Percentiles rank a stretch among this genome's conserved stretches.
Evolutionary conservation across 768 basidiomycete genomes (phyloP).

Genomic region (Exsudoporus frostii): DNA sequence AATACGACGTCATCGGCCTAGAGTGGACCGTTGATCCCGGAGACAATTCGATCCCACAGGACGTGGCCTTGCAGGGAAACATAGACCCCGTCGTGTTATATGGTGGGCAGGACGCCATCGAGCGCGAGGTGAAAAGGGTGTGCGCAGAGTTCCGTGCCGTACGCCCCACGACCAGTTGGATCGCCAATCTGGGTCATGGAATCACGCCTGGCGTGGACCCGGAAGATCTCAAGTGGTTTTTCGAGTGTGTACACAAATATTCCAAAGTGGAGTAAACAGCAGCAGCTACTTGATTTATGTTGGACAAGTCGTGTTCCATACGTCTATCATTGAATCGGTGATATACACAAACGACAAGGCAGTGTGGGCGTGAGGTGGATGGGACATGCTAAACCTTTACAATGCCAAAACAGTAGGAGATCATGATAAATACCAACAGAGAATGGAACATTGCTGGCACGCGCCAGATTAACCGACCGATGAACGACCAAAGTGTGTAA

Average conservation of each 20-base stretch:
- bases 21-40: conserved; percentile 88
- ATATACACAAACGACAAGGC: conserved; percentile 21
- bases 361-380: conserved; percentile 14
- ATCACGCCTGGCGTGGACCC: conserved; percentile 96
- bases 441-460: conserved; percentile 2
- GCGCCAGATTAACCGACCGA: conserved; percentile 6
- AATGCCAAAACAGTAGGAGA: conserved; percentile 21
- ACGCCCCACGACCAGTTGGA: conserved; percentile 72
- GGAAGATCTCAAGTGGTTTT: conserved; percentile 88
- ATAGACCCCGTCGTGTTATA: conserved; percentile 87
- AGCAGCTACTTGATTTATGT: neutral
- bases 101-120: conserved; percentile 84
- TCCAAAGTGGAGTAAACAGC: conserved; percentile 37
- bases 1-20: conserved; percentile 87
- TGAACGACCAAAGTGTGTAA: neutral
- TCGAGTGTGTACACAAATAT: conserved; percentile 85
- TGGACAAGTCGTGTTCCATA: conserved; percentile 6
- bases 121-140: conserved; percentile 80
- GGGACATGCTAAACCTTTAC: conserved; percentile 29
- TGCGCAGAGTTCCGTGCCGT: conserved; percentile 62
- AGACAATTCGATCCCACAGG: conserved; percentile 54
- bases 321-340: conserved; percentile 9
- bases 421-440: conserved; percentile 30
- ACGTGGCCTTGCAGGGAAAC: conserved; percentile 85
- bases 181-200: conserved; percentile 95